Conservation (phyloP, 1,139 yeast genomes). For the Yamadazyma mexicana region DNA sequence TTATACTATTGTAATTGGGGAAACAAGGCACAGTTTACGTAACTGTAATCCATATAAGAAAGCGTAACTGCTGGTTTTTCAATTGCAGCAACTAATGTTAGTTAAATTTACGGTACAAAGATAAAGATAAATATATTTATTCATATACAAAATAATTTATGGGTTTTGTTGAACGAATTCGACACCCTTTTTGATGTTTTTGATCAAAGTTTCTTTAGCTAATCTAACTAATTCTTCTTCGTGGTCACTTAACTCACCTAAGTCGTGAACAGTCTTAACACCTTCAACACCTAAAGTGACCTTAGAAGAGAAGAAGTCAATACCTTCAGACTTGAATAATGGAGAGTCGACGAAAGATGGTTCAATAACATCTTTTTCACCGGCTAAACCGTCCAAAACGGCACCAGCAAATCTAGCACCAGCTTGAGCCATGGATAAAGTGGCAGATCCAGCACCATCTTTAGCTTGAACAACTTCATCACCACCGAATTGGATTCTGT, state of each 20-base stretch:
- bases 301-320: conserved; percentile 65
- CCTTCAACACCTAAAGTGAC: conserved; percentile 60
- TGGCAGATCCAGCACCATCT: conserved; percentile 93
- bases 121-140: not conserved
- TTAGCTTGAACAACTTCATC: conserved; percentile 96
- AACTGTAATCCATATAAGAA: too few species aligned
- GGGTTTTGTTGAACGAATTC: conserved; percentile 55
- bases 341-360: conserved; percentile 53
- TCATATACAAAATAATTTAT: conserved; percentile 19
- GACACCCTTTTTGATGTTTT: conserved; percentile 61
- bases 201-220: conserved; percentile 56
- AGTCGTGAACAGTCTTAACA: conserved; percentile 54
- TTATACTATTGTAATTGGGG: too few species aligned
- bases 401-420: conserved; percentile 76
- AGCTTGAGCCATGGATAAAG: conserved; percentile 96
- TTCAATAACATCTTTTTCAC: conserved; percentile 49
- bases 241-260: conserved; percentile 53
- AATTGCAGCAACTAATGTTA: too few species aligned
- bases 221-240: conserved; percentile 58
- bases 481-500: conserved; percentile 95
- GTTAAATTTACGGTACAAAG: too few species aligned
- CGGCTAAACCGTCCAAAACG: conserved; percentile 57
- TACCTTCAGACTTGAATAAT: conserved; percentile 50
- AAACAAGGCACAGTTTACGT: too few species aligned
- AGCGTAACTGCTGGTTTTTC: too few species aligned